Evolutionary conservation across 78 protist genomes (phyloP), one percentile per base, ranked within the genome.

Genomic region (Cyanophora paradoxa): DNA sequence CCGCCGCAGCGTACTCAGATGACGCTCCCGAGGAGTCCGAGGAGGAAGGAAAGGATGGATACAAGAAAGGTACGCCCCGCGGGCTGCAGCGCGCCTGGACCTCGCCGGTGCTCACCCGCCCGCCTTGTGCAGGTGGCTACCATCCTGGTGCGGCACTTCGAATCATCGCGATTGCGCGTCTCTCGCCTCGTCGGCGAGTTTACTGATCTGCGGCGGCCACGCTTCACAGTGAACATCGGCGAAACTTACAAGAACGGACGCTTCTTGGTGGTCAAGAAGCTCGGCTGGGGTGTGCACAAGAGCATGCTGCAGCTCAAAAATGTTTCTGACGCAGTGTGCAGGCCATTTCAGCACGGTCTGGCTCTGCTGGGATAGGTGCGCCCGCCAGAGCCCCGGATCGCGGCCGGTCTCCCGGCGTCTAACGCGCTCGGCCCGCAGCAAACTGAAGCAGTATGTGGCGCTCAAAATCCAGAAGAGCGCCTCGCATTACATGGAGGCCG

Each of bases 201-300:
- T n/a, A n/a, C n/a, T n/a, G n/a, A n/a, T n/a, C n/a, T n/a, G n/a
- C n/a, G n/a, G n/a, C n/a, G n/a, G n/a, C n/a, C n/a, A n/a, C n/a
- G n/a, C n/a, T n/a, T n/a, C n/a, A n/a, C 84, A 20, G 95, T 96
- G 17, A n/a, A 41, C 48, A 24, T 80, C 2, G 95, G 94, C 22
- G 97, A 96, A 26, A 41, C 77, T 13, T 93, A 64, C 74, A 71
- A 83, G 44, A 41, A 57, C 31, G 52, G 39, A 7, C 77, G 97
- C 19, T 94, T 90, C 77, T 48, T 41, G 10, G 86, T 92, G 3
- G 54, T 88, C 3, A 34, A 56, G 56, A 97, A 95, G 66, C 80
- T 97, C 4, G 99, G 99, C 48, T 97, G 99, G 99, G 99, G 99
- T n/a, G n/a, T n/a, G n/a, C n/a, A n/a, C n/a, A n/a, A n/a, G n/a